Conservation (phyloP, 2,329 filamentous ascomycete species). For the Cercospora sp. region DNA sequence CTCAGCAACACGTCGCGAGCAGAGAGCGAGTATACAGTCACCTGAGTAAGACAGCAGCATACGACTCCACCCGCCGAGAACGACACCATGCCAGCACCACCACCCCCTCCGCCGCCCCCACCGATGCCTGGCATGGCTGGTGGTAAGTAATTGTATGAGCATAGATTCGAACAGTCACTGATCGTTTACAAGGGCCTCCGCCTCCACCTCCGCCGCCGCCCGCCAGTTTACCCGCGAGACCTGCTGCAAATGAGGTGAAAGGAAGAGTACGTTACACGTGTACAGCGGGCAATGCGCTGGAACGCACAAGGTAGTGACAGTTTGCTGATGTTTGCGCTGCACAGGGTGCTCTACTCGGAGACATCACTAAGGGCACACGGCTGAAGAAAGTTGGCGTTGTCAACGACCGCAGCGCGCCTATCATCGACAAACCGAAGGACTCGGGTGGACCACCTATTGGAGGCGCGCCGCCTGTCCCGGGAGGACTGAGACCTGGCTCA, state of each 20-base stretch:
- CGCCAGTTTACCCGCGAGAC: conserved; percentile 55
- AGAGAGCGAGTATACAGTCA: background rate
- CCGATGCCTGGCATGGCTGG: conserved; percentile 58
- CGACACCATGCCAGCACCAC: conserved; percentile 51
- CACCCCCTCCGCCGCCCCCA: conserved; percentile 66
- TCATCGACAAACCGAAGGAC: conserved; percentile 58
- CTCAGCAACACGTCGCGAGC: background rate
- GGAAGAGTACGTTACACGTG: conserved; percentile 59
- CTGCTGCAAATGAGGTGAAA: conserved; percentile 56
- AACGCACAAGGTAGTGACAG: background rate
- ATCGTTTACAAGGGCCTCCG: conserved; percentile 21
- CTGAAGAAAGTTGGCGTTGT: conserved; percentile 80
- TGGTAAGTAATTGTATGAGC: conserved; percentile 43
- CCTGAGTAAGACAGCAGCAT: background rate
- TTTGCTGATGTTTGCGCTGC: conserved; percentile 14
- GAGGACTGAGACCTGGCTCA: conserved; percentile 70
- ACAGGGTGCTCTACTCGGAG: conserved; percentile 80
- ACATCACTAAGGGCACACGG: conserved; percentile 77
- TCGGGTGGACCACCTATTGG: conserved; percentile 61
- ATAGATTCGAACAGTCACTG: conserved; percentile 6
- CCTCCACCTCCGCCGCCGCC: conserved; percentile 53
- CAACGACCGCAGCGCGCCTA: conserved; percentile 87
- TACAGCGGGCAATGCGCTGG: background rate
- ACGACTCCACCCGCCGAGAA: background rate
- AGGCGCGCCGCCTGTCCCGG: conserved; percentile 79